phyloP scores from a whole-genome alignment of 345 rosid genomes.

The Eucalyptus viminalis region DNA sequence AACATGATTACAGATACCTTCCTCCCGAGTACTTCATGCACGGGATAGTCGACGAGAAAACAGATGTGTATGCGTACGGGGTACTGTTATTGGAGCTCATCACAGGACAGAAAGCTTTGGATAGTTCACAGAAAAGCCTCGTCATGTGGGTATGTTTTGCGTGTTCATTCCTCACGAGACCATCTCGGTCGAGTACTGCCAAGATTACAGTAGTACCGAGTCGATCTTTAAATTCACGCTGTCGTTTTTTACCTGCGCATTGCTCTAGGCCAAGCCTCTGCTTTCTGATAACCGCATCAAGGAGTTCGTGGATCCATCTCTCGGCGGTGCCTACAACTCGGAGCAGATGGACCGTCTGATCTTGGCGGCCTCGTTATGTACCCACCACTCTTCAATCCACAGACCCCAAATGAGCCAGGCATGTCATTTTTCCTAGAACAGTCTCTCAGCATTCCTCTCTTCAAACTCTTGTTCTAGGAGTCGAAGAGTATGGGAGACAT shows the following conservation, averaged over 20 bases:
- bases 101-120: constrained; percentile 78
- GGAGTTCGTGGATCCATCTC: constrained; percentile 58
- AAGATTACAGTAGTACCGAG: neutral
- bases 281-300: constrained; percentile 23
- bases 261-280: constrained; percentile 63
- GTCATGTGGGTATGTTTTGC: constrained; percentile 56
- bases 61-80: constrained; percentile 86
- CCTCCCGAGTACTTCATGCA: constrained; percentile 96
- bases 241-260: neutral
- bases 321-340: constrained; percentile 30
- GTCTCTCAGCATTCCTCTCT: neutral
- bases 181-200: neutral
- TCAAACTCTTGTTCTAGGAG: neutral
- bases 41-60: constrained; percentile 88
- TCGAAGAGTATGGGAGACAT: neutral
- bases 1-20: constrained; percentile 40
- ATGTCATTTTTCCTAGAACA: constrained; percentile 2
- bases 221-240: neutral
- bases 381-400: constrained; percentile 35
- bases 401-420: constrained; percentile 87
- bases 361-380: constrained; percentile 46
- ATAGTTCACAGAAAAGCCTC: constrained; percentile 67
- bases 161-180: neutral
- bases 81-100: constrained; percentile 74
- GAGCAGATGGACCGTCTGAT: constrained; percentile 39